These are phyloP conservation scores for Yamadazyma triangularis DNA, from an alignment of 1,139 yeast species.

Conservation along the genomic window DNA sequence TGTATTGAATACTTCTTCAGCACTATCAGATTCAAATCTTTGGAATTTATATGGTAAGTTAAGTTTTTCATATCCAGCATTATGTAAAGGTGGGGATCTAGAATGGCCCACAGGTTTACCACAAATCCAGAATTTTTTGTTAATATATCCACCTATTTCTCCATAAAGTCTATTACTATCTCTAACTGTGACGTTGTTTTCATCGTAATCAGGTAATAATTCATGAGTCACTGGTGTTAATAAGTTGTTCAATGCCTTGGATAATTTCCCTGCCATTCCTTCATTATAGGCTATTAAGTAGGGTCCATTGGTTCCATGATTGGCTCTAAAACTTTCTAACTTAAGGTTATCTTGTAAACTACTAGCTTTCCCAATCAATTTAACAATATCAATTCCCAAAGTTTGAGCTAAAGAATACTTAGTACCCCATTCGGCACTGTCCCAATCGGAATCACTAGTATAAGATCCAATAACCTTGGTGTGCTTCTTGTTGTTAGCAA, in stretches of 20 bases:
- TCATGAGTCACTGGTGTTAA: slow-evolving; percentile 84
- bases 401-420: slow-evolving; percentile 64
- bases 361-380: slow-evolving; percentile 77
- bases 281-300: slow-evolving; percentile 82
- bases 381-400: slow-evolving; percentile 68
- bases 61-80: slow-evolving; percentile 64
- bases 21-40: slow-evolving; percentile 64
- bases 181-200: slow-evolving; percentile 65
- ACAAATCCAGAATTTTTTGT: slow-evolving; percentile 66
- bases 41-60: slow-evolving; percentile 77
- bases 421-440: slow-evolving; percentile 66
- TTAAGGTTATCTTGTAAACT: slow-evolving; percentile 62
- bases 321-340: slow-evolving; percentile 62
- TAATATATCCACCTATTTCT: slow-evolving; percentile 57
- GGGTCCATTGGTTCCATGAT: slow-evolving; percentile 53
- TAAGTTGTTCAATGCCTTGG: slow-evolving; percentile 68
- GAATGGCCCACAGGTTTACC: slow-evolving; percentile 87
- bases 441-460: slow-evolving; percentile 61
- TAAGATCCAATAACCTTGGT: slow-evolving; percentile 78
- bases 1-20: slow-evolving; percentile 43
- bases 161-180: slow-evolving; percentile 58
- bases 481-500: slow-evolving; percentile 41
- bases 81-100: slow-evolving; percentile 82
- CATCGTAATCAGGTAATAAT: slow-evolving; percentile 50
- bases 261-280: slow-evolving; percentile 72